Base-by-base conservation (phyloP, 768 basidiomycete genomes). In the Cystofilobasidium ferigula region DNA sequence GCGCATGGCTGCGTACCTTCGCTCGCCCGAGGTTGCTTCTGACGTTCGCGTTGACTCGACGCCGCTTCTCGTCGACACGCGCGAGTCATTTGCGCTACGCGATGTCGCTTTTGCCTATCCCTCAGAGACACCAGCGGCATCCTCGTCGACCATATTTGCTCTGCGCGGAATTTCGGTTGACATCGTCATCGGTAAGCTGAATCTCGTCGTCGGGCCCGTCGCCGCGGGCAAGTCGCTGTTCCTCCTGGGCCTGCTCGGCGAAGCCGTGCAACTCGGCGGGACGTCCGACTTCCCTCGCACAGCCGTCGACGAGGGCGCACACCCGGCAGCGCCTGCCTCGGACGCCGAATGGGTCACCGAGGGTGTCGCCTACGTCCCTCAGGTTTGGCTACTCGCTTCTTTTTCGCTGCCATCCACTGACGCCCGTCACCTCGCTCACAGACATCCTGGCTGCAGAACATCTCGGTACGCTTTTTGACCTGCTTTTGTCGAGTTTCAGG, bases 1-100 rank as follows among this genome's bases (percentile, higher is more conserved):
- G 22, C 88, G 92, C 59, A 92, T 95, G 67, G 90, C 93, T 73
- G 91, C 88, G 71, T 95, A 93, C 75, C 81, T 95, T 30, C 78
- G 82, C 57, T 80, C 82, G 12, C 81, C 82, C 1, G 92, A 95
- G 75, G 84, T 94, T 20, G 73, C 0, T 83, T 87, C 12, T 81
- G 79, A 10, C 84, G 84, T 3, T 74, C 86, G 14, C 48, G 28
- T n/a, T n/a, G n/a, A n/a, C n/a, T n/a, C 75, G 81, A 45, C 82
- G 85, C 70, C 60, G 64, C 30, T 61, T 57, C n/a, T 60, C 38
- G 79, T 68, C 22, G 63, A 80, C n/a, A 78, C 80, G 59, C 81
- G 78, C 3, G 84, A 93, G 61, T 80, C 85, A 0, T 82, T 93
- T 70, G 88, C 90, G 67, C 83, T 87, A 42, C 69, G 72, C 28